These are phyloP conservation scores for Nowakowskiella sp. DNA, from an alignment of 192 early-diverging fungal species.

Conservation along the genomic window DNA sequence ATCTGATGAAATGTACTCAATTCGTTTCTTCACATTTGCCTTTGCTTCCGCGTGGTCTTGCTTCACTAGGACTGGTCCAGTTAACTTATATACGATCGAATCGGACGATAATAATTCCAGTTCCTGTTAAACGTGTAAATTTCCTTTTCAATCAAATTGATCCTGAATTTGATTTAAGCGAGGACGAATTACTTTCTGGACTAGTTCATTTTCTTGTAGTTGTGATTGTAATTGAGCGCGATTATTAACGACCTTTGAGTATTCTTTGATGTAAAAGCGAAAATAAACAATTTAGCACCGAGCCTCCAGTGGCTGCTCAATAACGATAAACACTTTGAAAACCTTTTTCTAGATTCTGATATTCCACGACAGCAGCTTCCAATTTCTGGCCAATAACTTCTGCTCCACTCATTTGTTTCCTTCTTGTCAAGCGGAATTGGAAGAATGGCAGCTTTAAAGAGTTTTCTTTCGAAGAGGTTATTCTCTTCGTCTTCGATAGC, in stretches of 20 bases:
- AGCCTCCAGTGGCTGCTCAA: too few species aligned
- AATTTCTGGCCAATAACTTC: too few species aligned
- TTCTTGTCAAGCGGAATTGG: too few species aligned
- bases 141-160: neutral
- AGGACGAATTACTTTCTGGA: conserved; percentile 56
- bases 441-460: too few species aligned
- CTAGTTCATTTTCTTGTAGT: conserved; percentile 89
- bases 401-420: too few species aligned
- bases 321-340: too few species aligned
- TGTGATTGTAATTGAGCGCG: conserved; percentile 89
- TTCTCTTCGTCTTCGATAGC: too few species aligned
- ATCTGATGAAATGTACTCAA: conserved; percentile 82
- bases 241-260: conserved; percentile 60
- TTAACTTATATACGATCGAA: conserved; percentile 88
- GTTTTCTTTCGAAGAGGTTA: too few species aligned
- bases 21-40: conserved; percentile 86
- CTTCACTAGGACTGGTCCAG: conserved; percentile 91
- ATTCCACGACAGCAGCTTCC: too few species aligned
- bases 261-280: too few species aligned
- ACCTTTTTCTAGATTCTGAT: too few species aligned
- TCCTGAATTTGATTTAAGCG: neutral
- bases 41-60: conserved; percentile 81
- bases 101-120: conserved; percentile 74
- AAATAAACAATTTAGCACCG: too few species aligned
- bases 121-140: conserved; percentile 49